A percentile compares a stretch with the other conserved stretches of the same genome.
phyloP scores from a whole-genome alignment of 495 filamentous ascomycete species.

The Bacidia gigantensis region DNA sequence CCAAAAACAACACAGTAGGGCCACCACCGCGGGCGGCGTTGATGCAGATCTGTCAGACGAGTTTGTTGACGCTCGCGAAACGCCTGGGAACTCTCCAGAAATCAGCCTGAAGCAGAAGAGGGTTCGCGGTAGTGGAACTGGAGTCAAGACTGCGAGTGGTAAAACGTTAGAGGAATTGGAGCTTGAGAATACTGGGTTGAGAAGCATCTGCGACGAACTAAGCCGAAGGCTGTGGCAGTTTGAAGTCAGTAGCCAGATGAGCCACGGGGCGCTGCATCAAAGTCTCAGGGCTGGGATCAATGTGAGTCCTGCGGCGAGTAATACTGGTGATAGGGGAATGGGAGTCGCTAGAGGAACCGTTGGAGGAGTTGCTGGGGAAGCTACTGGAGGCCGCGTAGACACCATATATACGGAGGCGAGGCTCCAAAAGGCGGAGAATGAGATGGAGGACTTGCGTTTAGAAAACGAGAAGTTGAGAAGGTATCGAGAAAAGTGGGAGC shows the following conservation, averaged over 20 bases:
- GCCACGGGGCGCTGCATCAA: conserved; percentile 64
- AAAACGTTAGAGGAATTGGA: conserved; percentile 70
- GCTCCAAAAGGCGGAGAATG: conserved; percentile 40
- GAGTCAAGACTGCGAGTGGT: conserved; percentile 14
- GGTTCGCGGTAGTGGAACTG: conserved; percentile 8
- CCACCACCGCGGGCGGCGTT: conserved; percentile 22
- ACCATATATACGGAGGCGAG: conserved; percentile 35
- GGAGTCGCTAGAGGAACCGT: no score
- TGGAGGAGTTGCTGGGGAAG: no score
- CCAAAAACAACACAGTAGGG: conserved; percentile 24
- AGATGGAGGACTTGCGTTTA: conserved; percentile 32
- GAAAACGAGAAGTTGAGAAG: conserved; percentile 58
- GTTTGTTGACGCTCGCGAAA: conserved; percentile 80
- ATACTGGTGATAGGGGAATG: conserved; percentile 19
- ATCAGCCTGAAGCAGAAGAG: conserved; percentile 21
- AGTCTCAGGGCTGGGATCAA: conserved; percentile 54
- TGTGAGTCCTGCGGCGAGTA: conserved; percentile 24
- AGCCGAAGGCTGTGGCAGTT: conserved; percentile 68
- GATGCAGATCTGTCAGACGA: conserved; percentile 40
- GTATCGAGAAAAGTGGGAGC: conserved; percentile 72
- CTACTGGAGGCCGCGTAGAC: conserved; percentile 31
- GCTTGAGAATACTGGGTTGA: conserved; percentile 65
- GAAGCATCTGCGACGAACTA: conserved; percentile 62
- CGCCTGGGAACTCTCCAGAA: conserved; percentile 35
- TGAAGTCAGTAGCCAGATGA: conserved; percentile 71